A percentile compares a stretch with the other conserved stretches of the same genome.
phyloP scores from a whole-genome alignment of 1,284 basidiomycete species.

The Xerocomus subilludens region DNA sequence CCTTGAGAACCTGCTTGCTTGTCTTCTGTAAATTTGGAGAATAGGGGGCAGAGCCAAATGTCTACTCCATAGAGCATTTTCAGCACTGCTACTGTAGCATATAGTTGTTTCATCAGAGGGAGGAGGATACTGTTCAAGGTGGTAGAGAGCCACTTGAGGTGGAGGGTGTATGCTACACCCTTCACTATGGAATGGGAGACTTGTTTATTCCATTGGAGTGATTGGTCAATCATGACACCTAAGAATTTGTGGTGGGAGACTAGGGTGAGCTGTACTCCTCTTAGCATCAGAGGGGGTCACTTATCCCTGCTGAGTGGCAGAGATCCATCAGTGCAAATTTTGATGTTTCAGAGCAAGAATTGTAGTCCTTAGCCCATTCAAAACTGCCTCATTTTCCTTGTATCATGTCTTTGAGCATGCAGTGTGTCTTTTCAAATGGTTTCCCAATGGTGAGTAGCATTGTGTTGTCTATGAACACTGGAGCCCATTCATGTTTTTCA shows the following conservation, averaged over 20 bases:
- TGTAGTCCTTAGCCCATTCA: not conserved
- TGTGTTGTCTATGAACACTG: not conserved
- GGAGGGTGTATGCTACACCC: conserved; percentile 17
- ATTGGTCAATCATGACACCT: not conserved
- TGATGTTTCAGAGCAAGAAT: not conserved
- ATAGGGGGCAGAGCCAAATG: conserved; percentile 43
- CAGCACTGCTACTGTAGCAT: conserved; percentile 41
- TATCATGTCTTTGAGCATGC: not conserved
- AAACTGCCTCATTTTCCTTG: not conserved
- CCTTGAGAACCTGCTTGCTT: conserved; percentile 6
- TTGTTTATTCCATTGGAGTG: too few relatives aligned
- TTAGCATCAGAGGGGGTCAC: too few relatives aligned
- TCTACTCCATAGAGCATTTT: conserved; percentile 49
- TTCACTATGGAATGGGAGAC: not conserved
- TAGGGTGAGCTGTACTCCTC: too few relatives aligned
- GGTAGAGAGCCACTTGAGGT: conserved; percentile 4
- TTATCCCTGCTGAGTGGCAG: too few relatives aligned
- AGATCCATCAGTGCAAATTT: not conserved
- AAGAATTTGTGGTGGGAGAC: not conserved
- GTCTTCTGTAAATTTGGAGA: not conserved
- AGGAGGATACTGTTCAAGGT: not conserved
- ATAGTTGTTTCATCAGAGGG: too few relatives aligned
- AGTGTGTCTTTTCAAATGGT: not conserved
- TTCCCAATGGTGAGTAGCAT: not conserved
- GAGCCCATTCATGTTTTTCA: not conserved